Percentiles rank a stretch among this genome's conserved stretches.
These are phyloP conservation scores for Rhynchosporium graminicola DNA, from an alignment of 2,329 filamentous ascomycete species.

Conservation along the genomic window DNA sequence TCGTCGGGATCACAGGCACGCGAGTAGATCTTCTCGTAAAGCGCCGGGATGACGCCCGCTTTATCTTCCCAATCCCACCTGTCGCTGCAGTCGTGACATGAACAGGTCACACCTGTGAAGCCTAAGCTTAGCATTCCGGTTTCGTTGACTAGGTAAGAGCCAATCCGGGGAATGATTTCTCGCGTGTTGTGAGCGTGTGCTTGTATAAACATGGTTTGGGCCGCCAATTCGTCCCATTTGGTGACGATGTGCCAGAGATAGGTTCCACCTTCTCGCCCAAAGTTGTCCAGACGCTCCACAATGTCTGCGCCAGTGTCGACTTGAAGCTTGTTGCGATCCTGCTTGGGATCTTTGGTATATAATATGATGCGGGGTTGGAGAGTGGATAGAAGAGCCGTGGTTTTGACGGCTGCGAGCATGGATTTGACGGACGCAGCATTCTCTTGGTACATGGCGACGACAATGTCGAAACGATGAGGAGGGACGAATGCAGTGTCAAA, in stretches of 20 bases:
- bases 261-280: slow-evolving; percentile 50
- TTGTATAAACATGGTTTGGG: slow-evolving; percentile 51
- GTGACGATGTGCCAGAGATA: slow-evolving; percentile 50
- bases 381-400: slow-evolving; percentile 28
- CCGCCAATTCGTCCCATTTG: slow-evolving; percentile 47
- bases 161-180: slow-evolving; percentile 44
- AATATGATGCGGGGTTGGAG: slow-evolving; percentile 30
- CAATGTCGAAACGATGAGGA: slow-evolving; percentile 35
- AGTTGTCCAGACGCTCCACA: slow-evolving; percentile 41
- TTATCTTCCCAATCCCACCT: slow-evolving; percentile 45
- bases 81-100: slow-evolving; percentile 45
- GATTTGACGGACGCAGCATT: slow-evolving; percentile 25
- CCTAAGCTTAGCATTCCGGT: slow-evolving; percentile 51
- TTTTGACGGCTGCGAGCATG: slow-evolving; percentile 31
- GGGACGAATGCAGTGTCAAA: slow-evolving; percentile 29
- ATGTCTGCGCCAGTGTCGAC: slow-evolving; percentile 29
- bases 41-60: slow-evolving; percentile 40
- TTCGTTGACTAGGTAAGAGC: slow-evolving; percentile 44
- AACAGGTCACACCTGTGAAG: slow-evolving; percentile 42
- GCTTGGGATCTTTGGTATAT: slow-evolving; percentile 34
- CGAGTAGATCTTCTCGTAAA: slow-evolving; percentile 40
- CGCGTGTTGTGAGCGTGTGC: slow-evolving; percentile 46
- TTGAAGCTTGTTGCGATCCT: slow-evolving; percentile 27
- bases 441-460: slow-evolving; percentile 36
- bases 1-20: slow-evolving; percentile 30